A percentile compares a stretch with the other conserved stretches of the same genome.
Evolutionary conservation across 768 basidiomycete genomes (phyloP).

Genomic region (Hygrophoropsis aurantiaca): DNA sequence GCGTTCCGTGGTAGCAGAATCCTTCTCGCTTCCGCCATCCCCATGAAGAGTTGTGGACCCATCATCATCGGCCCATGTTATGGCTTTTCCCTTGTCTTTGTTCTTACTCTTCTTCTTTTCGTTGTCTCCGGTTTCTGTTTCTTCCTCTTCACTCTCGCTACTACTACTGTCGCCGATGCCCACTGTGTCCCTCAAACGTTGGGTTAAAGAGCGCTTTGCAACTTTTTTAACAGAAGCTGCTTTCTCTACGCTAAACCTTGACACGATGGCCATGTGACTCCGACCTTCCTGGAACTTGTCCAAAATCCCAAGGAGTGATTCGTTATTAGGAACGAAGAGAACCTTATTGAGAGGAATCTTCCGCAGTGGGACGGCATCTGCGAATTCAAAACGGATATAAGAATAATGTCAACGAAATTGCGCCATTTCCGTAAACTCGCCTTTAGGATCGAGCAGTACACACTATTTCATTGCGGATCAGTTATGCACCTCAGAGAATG

Average conservation of each 20-base stretch:
- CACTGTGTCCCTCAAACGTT: constrained; percentile 72
- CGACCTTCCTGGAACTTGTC: constrained; percentile 90
- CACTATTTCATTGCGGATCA: constrained; percentile 35
- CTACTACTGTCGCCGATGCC: constrained; percentile 69
- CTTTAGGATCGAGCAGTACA: constrained; percentile 83
- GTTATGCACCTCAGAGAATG: neutral
- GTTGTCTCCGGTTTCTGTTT: constrained; percentile 19
- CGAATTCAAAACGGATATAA: neutral
- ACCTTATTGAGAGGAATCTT: constrained; percentile 86
- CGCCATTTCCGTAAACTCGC: constrained; percentile 28
- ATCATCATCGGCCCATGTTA: constrained; percentile 30
- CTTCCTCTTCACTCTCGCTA: constrained; percentile 42
- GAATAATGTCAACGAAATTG: neutral
- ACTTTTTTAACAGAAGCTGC: constrained; percentile 82
- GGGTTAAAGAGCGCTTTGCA: constrained; percentile 77
- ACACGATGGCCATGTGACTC: constrained; percentile 90
- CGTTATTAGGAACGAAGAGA: constrained; percentile 83
- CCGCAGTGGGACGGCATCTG: constrained; percentile 80
- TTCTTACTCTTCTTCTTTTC: constrained; percentile 18
- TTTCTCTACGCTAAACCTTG: constrained; percentile 69
- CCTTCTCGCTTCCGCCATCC: constrained; percentile 19
- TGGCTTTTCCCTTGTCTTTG: constrained; percentile 22
- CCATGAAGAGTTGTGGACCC: constrained; percentile 28
- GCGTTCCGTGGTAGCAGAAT: constrained; percentile 9
- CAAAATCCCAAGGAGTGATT: constrained; percentile 79